Base-by-base conservation (phyloP, 2,329 filamentous ascomycete species). In the Parascedosporium putredinis region DNA sequence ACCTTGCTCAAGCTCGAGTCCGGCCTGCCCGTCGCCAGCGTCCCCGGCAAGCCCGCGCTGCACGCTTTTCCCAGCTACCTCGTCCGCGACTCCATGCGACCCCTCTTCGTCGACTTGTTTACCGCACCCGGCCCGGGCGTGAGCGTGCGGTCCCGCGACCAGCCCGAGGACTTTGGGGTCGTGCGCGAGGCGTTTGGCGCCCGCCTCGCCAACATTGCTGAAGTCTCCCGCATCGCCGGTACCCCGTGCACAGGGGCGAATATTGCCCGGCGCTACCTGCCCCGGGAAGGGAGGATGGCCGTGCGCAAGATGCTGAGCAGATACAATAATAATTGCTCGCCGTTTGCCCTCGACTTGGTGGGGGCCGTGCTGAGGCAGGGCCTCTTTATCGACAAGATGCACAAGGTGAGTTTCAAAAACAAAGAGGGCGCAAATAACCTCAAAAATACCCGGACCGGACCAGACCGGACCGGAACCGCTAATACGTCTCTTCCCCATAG, bases 311-410 rank as follows among this genome's bases (percentile, higher is more conserved):
- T 85, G 79, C 84, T 88, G 79, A 74, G 73, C 20, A 70, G 78
- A 2, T 88, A 87, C 59, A 85, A 82, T 81, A 73, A 78, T 20
- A 87, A 87, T 58, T 69, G 67, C n/a, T 77, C 75, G 1, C 68
- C 71, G 0, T 86, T 87, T 53, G 76, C 78, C 0, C 68, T 87
- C 0, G 81, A 87, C 52, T 75, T 87, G 2, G 67, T 72, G 4
- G 78, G 80, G 2, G 83, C 82, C 0, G 78, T 86, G 2, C 68
- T 84, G 55, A 71, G 84, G 0, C 84, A 88, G 59, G 75, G 78
- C 16, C 68, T 75, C 44, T 87, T 86, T 56, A 66, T 80, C 2
- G 77, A 81, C 52, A 87, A 91, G 67, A 90, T 91, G 85, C 73
- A 77, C 55, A 72, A 76, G 52, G 64, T 66, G 52, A 43, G 57